Evolutionary conservation across 805 yeast genomes (phyloP), one percentile per base, ranked within the genome.

Genomic region (Cyberlindnera sargentensis): DNA sequence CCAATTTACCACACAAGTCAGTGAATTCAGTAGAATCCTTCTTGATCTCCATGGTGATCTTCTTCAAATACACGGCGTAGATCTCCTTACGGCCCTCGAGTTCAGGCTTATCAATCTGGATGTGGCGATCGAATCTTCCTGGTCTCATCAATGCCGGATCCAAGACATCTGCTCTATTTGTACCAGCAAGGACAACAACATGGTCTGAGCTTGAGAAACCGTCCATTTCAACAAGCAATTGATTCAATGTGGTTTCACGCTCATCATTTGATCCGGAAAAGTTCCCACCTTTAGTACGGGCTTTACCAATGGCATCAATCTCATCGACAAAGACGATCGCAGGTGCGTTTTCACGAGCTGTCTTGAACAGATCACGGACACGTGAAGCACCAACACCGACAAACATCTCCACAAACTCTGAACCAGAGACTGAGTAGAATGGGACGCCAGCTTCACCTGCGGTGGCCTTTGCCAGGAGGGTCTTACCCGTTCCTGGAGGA

Each of bases 371-470:
- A 63, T 93, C 99, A 63, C 99, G 89, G 28, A 93, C 99, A 63
- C 99, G 79, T 15, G 95, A 84, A 2, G 99, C 98, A 69, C 99
- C 99, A 25, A 91, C 97, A 72, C 99, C 99, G 29, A 90, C 98
- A 71, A 89, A 93, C 98, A 91, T 93, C 64, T 91, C 98, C 10
- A 93, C 96, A 55, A 91, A 91, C 64, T 91, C 99, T 5, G 98
- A 90, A 50, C 99, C 99, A 1, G 96, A 86, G 20, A 93, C 98
- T 11, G 95, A 85, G 56, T 81, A 81, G 62, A 93, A 93, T 36
- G 99, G 97, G 34, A 93, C 99, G 45, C 93, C 95, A 0, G 99
- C 99, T 65, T 93, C 99, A 52, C 99, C 99, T 2, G 99, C 99
- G 40, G 98, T 93, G 5, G 99, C 99, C 61, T 88, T 91, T 9